These are phyloP conservation scores for Talaromyces sp. DNA, from an alignment of 2,329 filamentous ascomycete species.

Conservation along the genomic window DNA sequence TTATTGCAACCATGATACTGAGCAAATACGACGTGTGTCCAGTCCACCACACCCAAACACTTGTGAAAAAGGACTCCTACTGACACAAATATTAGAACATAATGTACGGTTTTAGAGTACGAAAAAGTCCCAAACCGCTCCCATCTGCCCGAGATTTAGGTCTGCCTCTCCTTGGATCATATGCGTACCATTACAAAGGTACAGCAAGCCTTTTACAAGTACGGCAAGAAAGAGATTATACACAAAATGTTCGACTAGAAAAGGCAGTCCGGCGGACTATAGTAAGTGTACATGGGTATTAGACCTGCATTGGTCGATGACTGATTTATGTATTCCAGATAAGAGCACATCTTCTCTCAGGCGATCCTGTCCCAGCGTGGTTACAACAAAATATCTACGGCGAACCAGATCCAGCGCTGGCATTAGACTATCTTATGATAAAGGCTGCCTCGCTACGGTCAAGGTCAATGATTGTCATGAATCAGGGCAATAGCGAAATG, in stretches of 20 bases:
- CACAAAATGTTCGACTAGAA: conserved; percentile 17
- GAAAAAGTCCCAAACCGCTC: neutral
- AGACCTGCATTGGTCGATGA: neutral
- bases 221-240: conserved; percentile 17
- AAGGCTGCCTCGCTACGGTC: conserved; percentile 13
- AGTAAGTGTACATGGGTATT: conserved; percentile 10
- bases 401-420: neutral
- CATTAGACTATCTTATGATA: conserved; percentile 11
- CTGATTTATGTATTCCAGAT: conserved; percentile 1
- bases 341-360: neutral
- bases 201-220: conserved; percentile 22
- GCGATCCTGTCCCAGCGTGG: neutral
- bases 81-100: conserved; percentile 1
- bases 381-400: neutral
- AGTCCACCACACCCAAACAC: neutral
- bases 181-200: conserved; percentile 23
- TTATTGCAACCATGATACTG: conserved; percentile 25
- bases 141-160: neutral
- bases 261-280: conserved; percentile 21
- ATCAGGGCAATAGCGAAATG: neutral
- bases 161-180: conserved; percentile 16
- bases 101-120: neutral
- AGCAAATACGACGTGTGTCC: conserved; percentile 21
- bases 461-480: neutral
- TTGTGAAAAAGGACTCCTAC: neutral